Evolutionary conservation across 768 basidiomycete genomes (phyloP).

Genomic region (Daedaleopsis nitida): DNA sequence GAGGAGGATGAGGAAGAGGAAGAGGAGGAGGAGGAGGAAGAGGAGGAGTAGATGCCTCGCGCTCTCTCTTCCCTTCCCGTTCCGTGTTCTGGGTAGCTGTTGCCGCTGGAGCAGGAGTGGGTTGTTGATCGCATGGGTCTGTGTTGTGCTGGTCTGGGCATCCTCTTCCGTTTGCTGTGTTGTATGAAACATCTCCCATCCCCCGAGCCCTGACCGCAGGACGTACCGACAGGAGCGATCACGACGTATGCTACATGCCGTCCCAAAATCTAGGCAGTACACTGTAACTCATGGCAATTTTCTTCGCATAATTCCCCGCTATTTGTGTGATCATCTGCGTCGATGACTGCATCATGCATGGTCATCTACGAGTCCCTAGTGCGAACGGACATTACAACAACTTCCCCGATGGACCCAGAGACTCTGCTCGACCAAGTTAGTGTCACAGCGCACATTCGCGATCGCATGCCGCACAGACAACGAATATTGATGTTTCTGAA

Average conservation of each 20-base stretch:
- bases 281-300: conserved; percentile 21
- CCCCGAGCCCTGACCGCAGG: conserved; percentile 5
- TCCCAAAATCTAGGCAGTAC: conserved; percentile 23
- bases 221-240: conserved; percentile 13
- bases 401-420: too few species aligned
- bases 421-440: too few species aligned
- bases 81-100: too few species aligned
- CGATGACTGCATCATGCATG: not conserved
- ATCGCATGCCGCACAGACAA: not conserved
- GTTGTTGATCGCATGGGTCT: conserved; percentile 12
- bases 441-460: not conserved
- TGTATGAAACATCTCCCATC: conserved; percentile 17
- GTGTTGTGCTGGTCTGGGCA: conserved; percentile 11
- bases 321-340: not conserved
- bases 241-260: conserved; percentile 27
- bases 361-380: too few species aligned
- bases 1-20: conserved; percentile 78
- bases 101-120: not conserved
- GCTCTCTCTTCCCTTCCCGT: not conserved
- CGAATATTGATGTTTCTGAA: not conserved
- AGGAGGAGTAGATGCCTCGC: conserved; percentile 29
- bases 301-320: not conserved
- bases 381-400: too few species aligned
- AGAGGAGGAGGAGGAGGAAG: conserved; percentile 61
- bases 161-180: conserved; percentile 3